Base-by-base conservation (phyloP, 352 stramenopile genomes). In the Pythium rhizo-oryzae region DNA sequence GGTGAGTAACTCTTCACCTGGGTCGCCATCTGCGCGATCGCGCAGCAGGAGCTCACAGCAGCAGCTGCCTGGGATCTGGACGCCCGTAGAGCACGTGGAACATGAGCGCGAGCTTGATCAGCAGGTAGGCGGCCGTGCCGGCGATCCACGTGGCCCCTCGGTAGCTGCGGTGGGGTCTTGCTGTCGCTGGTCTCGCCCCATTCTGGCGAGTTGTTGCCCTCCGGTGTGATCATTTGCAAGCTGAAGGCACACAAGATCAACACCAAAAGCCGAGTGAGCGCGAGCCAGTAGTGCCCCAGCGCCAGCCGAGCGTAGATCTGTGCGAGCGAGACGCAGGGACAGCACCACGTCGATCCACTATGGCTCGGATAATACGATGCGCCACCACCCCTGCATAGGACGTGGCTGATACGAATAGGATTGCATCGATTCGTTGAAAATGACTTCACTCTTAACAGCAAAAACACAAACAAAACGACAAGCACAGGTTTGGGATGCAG, bases 401-500 rank as follows among this genome's bases (percentile, higher is more conserved):
- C n/a, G n/a, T n/a, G n/a, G n/a, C n/a, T n/a, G n/a, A n/a, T n/a
- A n/a, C n/a, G n/a, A n/a, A n/a, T n/a, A n/a, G n/a, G n/a, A n/a
- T n/a, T n/a, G n/a, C n/a, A n/a, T n/a, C n/a, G n/a, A n/a, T n/a
- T n/a, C n/a, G n/a, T n/a, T n/a, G n/a, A n/a, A n/a, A n/a, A n/a
- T n/a, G n/a, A n/a, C n/a, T n/a, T n/a, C n/a, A n/a, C n/a, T n/a
- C n/a, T n/a, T n/a, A n/a, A n/a, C n/a, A n/a, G n/a, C n/a, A n/a
- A n/a, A n/a, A n/a, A n/a, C n/a, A n/a, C n/a, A n/a, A n/a, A n/a
- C n/a, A n/a, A n/a, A n/a, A n/a, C n/a, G 65, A 24, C 72, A 79
- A 75, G 46, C 69, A 59, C 43, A 55, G 51, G 64, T 82, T 82
- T 28, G 75, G 75, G 23, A 78, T 51, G n/a, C 64, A 76, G 57